Evolutionary conservation across 352 stramenopile species (phyloP), one percentile per base, ranked within the genome.

Genomic region (Phytophthora agathidicida): DNA sequence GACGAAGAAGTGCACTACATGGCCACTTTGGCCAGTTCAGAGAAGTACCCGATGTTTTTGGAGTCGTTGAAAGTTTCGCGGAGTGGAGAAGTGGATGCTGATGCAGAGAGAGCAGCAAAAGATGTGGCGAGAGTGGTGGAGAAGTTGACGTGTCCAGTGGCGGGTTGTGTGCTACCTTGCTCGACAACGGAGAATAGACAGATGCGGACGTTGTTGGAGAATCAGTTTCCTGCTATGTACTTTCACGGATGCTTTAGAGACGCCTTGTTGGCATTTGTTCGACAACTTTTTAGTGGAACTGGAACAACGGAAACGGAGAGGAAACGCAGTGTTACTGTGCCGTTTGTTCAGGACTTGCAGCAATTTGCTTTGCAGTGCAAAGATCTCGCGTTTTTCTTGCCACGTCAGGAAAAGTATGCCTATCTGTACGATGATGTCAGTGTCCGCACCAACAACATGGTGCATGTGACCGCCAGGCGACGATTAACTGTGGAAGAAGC

Each of bases 181-280:
- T 60, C 52, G 9, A 54, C 55, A 10, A 5, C 39, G 9, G 48
- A 75, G 13, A 63, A 17, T 33, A 41, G 36, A 30, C 56, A 63
- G 17, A 52, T 30, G 22, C 66, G 62, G 9, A 36, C 72, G 22
- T 19, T 62, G 13, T 33, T 80, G 5, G 62, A 77, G 47, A 46
- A 52, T 10, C 39, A 65, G 27, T 75, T 72, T 20, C 71, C 71
- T 10, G 37, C 39, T 23, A 75, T 77, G 63, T 72, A 72, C 32
- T 77, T 80, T 31, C 51, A 80, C 20, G 71, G 71, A 23, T 80
- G 71, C 23, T 44, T 77, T 46, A 54, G 58, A 35, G 46, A 66
- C n/a, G 63, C 63, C 1, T 54, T 80, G 19, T 33, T 61, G 7
- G 19, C 52, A 14, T 22, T 80, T 16, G 27, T 75, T 23, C 37